phyloP scores from a whole-genome alignment of 352 stramenopile species.

The Paralagenidium karlingii region DNA sequence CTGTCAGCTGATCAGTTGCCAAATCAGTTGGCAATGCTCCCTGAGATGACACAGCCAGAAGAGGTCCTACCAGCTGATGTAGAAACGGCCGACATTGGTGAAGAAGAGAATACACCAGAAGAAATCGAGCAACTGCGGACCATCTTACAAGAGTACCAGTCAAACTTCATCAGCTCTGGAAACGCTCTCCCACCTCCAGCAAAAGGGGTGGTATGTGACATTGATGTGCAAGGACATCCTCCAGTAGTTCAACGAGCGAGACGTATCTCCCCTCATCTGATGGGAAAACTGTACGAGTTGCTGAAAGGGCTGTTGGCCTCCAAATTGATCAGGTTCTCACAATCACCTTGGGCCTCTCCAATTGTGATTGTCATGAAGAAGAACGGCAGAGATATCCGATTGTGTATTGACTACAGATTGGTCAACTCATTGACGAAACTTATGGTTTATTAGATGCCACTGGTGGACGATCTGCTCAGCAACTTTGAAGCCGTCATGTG shows the following conservation, averaged over 20 bases:
- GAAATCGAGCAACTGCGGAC: not conserved
- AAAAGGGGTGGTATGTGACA: constrained; percentile 3
- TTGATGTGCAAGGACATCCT: constrained; percentile 1
- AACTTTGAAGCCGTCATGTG: constrained; percentile 6
- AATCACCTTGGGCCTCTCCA: constrained; percentile 14
- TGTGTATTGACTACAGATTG: constrained; percentile 5
- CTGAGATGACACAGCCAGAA: no score
- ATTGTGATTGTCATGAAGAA: constrained; percentile 9
- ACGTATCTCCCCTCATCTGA: constrained; percentile 3
- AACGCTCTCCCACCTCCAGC: constrained; percentile 5
- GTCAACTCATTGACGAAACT: constrained; percentile 4
- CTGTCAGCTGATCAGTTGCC: no score
- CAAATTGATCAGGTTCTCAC: constrained; percentile 4
- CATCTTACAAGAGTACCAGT: constrained; percentile 1
- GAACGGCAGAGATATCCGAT: constrained; percentile 5
- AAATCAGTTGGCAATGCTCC: constrained; percentile 3
- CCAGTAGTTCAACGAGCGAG: constrained; percentile 4
- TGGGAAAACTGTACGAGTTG: constrained; percentile 4
- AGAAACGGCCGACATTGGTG: constrained; percentile 5
- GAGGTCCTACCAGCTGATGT: constrained; percentile 2
- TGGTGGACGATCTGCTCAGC: constrained; percentile 8
- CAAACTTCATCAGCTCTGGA: constrained; percentile 8
- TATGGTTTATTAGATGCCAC: constrained; percentile 11
- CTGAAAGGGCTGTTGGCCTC: constrained; percentile 5
- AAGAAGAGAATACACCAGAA: constrained; percentile 1